Evolutionary conservation across 1,139 yeast genomes (phyloP).

Genomic region (Yamadazyma kanchanaburiensis): DNA sequence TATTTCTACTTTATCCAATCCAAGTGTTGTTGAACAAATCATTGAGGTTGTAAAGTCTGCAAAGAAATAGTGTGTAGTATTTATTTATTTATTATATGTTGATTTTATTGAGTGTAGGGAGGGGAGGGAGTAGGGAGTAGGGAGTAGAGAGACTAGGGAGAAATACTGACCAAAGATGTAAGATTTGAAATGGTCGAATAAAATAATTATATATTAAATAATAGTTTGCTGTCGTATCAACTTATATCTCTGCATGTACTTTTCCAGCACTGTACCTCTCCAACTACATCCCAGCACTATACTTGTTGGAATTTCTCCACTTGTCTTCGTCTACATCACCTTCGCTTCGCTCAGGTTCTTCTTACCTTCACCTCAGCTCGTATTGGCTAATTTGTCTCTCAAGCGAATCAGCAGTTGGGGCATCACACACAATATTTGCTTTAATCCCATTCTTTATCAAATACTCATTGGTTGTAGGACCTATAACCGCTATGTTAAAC

Average conservation of each 20-base stretch:
- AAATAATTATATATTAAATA: no score
- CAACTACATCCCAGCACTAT: not conserved
- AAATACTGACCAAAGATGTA: no score
- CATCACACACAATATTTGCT: conserved; percentile 64
- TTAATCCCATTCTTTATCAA: conserved; percentile 47
- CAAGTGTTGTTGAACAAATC: conserved; percentile 63
- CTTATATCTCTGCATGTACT: no score
- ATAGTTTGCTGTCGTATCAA: no score
- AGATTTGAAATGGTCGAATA: not conserved
- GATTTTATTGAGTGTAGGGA: no score
- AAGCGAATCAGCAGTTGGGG: conserved; percentile 69
- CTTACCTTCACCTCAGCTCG: not conserved
- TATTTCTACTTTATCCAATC: conserved; percentile 73
- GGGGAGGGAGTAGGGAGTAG: not conserved
- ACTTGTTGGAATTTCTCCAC: not conserved
- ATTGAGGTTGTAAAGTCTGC: conserved; percentile 53
- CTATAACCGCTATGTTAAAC: conserved; percentile 71
- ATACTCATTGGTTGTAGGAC: conserved; percentile 84
- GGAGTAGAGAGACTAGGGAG: no score
- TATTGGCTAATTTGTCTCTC: conserved; percentile 28
- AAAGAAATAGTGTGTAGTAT: conserved; percentile 13
- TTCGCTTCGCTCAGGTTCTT: no score
- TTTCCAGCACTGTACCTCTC: no score
- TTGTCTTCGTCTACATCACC: conserved; percentile 1
- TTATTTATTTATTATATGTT: conserved; percentile 3